Evolutionary conservation across 768 basidiomycete species (phyloP), one percentile per base, ranked within the genome.

Genomic region (Exidia glandulosa): DNA sequence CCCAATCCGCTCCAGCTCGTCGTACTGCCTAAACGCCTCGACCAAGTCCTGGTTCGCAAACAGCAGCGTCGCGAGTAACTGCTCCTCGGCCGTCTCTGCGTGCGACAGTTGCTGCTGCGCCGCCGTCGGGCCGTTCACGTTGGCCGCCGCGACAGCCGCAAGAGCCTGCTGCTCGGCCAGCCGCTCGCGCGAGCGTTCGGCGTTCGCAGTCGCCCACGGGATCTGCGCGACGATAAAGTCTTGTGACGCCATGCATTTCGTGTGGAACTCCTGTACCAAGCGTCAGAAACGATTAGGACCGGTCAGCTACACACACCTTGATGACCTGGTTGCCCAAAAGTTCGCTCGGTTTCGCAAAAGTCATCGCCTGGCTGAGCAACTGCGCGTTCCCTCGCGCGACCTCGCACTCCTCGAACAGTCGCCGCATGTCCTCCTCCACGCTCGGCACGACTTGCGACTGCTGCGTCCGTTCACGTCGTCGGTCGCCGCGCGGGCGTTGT

Each of bases 201-300:
- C 92, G 14, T 85, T 81, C 1, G 90, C 85, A 25, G 84, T 81
- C 3, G 94, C 94, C 93, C 94, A 95, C 6, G 88, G 84, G 65
- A 96, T 93, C 71, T 94, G 93, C 12, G 87, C 84, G 63, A 77
- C 86, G 30, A 95, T 83, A 12, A 94, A 79, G 62, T 93, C 92
- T 70, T 92, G 90, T 2, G 90, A 92, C 2, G 81, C 77, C 32
- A 82, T 79, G 68, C 91, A 93, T 67, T 90, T 89, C 16, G 71
- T 66, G 65, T 89, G 82, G 66, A 93, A 94, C 73, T 94, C 93
- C 91, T 95, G 68, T 1, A 23, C 34, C n/a, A 36, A 37, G 33
- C 14, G 58, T 30, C 6, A 45, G 6, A 3, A 45, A 3, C 16
- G 12, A 23, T 19, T 5, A 54, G 30, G 30, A 14, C 25, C 29